Evolutionary conservation across 2,329 filamentous ascomycete genomes (phyloP).

Genomic region (Cladosporium oxysporum): DNA sequence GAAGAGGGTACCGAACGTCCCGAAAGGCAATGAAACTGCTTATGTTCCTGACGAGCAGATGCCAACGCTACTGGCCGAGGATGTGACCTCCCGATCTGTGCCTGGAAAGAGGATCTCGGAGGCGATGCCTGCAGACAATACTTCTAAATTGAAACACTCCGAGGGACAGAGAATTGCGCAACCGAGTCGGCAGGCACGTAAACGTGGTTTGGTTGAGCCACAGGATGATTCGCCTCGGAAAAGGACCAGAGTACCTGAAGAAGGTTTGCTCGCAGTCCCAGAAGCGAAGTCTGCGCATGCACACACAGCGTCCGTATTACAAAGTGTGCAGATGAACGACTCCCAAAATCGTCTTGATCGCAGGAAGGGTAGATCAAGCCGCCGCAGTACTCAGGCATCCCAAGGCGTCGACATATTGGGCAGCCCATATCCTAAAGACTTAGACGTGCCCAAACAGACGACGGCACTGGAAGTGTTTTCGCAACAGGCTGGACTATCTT

Average conservation of each 20-base stretch:
- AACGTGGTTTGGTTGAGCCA: neutral
- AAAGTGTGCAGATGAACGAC: no score
- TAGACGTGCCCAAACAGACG: slow-evolving; percentile 26
- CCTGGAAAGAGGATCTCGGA: neutral
- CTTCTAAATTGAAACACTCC: no score
- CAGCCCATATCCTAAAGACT: slow-evolving; percentile 33
- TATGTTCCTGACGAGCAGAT: neutral
- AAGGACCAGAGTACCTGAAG: neutral
- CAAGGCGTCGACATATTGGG: slow-evolving; percentile 33
- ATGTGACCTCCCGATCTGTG: neutral
- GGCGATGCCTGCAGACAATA: neutral
- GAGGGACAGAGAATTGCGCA: neutral
- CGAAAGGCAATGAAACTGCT: neutral
- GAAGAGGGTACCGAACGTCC: no score
- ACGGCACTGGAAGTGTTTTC: slow-evolving; percentile 34
- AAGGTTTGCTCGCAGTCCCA: neutral
- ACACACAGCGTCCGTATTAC: neutral
- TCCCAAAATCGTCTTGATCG: neutral
- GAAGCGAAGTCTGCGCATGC: neutral
- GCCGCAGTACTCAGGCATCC: slow-evolving; percentile 24
- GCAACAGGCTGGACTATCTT: slow-evolving; percentile 27
- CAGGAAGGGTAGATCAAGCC: neutral
- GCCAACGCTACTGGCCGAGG: neutral
- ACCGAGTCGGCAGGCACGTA: neutral
- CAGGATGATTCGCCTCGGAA: neutral